Conservation (phyloP, 169 alveolate species). For the Pseudocohnilembus persalinus region DNA sequence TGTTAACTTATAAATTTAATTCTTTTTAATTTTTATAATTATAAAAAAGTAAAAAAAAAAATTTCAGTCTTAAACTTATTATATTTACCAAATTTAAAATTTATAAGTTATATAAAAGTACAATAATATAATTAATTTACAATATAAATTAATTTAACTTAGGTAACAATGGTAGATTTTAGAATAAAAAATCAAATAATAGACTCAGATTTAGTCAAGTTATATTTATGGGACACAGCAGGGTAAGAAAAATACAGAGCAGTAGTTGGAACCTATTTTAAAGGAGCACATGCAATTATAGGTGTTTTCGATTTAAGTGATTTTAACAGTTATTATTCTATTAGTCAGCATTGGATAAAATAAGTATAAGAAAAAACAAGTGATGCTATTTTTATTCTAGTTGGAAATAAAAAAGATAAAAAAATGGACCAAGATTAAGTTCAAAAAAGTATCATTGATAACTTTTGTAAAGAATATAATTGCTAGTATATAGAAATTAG, state of each 20-base stretch:
- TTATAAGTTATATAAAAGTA: too few species aligned
- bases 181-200: conserved; percentile 19
- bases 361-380: conserved; percentile 6
- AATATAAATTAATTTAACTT: too few species aligned
- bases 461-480: conserved; percentile 2
- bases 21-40: too few species aligned
- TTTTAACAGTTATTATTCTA: background rate
- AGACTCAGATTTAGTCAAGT: conserved; percentile 10
- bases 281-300: conserved; percentile 19
- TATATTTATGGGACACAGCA: conserved; percentile 27
- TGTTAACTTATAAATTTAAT: too few species aligned
- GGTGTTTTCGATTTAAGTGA: conserved; percentile 14
- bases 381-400: conserved; percentile 20
- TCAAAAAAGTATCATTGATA: background rate
- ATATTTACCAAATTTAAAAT: too few species aligned
- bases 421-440: background rate
- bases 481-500: conserved; percentile 14
- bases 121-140: too few species aligned
- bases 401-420: conserved; percentile 17
- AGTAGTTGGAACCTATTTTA: conserved; percentile 16
- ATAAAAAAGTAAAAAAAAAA: too few species aligned
- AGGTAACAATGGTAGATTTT: conserved; percentile 31
- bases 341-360: background rate
- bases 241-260: conserved; percentile 25
- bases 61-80: too few species aligned